A percentile compares a stretch with the other conserved stretches of the same genome.
phyloP scores from a whole-genome alignment of 2,329 filamentous ascomycete genomes.

The Periconia sp. region DNA sequence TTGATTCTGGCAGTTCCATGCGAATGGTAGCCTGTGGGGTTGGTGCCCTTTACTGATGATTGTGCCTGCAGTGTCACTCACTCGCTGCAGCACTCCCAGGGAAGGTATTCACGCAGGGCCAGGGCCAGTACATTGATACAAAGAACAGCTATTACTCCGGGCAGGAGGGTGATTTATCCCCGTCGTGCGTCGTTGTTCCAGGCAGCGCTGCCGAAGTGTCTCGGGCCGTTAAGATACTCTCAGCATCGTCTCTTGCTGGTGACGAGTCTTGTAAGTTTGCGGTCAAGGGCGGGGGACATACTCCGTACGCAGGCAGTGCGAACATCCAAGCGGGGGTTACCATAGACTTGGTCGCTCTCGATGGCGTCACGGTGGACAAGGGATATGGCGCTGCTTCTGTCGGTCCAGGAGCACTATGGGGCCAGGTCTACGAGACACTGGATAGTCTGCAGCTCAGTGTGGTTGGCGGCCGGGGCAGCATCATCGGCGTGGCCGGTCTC shows the following conservation, averaged over 20 bases:
- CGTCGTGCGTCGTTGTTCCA: neutral
- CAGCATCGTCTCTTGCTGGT: too few relatives aligned
- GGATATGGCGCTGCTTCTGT: slow-evolving; percentile 23
- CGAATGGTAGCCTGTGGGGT: too few relatives aligned
- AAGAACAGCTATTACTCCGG: neutral
- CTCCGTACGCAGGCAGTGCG: slow-evolving; percentile 6
- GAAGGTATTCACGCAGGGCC: neutral
- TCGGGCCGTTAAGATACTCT: neutral
- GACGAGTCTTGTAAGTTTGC: too few relatives aligned
- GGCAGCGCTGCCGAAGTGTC: neutral
- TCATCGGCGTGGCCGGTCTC: slow-evolving; percentile 27
- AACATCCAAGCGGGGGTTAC: slow-evolving; percentile 2
- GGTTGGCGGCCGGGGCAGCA: slow-evolving; percentile 12
- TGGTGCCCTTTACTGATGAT: too few relatives aligned
- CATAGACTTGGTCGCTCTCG: slow-evolving; percentile 2
- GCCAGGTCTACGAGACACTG: slow-evolving; percentile 4
- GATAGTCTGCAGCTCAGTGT: slow-evolving; percentile 8
- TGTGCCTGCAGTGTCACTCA: neutral
- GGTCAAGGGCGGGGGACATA: slow-evolving; percentile 15
- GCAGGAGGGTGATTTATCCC: neutral
- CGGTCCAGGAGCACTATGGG: slow-evolving; percentile 27
- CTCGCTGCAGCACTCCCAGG: neutral
- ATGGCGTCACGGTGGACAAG: neutral
- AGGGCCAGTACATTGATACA: neutral
- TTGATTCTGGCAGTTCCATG: too few relatives aligned